Evolutionary conservation across 2,329 filamentous ascomycete genomes (phyloP), one percentile per base, ranked within the genome.

Genomic region (Apiospora aurea): DNA sequence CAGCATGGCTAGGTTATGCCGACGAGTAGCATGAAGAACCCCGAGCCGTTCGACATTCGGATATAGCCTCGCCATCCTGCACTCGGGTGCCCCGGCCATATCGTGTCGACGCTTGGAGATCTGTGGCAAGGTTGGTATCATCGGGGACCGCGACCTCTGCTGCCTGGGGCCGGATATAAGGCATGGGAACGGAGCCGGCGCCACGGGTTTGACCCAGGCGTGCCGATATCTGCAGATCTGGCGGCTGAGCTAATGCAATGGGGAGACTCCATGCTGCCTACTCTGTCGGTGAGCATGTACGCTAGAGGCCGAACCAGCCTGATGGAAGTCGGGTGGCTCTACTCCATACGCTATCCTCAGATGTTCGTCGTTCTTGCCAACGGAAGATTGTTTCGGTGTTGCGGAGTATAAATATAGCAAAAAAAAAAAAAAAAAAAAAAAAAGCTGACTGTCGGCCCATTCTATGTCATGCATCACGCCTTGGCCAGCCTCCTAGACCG

Each of bases 401-500:
- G 1, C 5, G 34, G 34, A 8, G 13, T 43, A 43, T 14, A 43
- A 11, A 14, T 43, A 43, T 43, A 43, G 10, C 72, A 74, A 13
- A 71, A 29, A 49, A 0, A 29, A 49, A 0, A 29, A 49, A 0
- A n/a, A 74, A 13, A 71, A 74, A 13, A 71, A 74, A 13, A 71
- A 29, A 49, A 0, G 14, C 74, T 0, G 66, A 67, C 0, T 47
- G 26, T 26, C 74, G 11, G 3, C 72, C 73, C 34, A 21, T 21
- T 47, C 1, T 81, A 80, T 51, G 82, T 86, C 4, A 84, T 88
- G 76, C 86, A 87, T 57, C 82, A 89, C 71, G 85, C 86, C 0
- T 81, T 88, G 0, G 76, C 86, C 1, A 88, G 89, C 8, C 83
- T 89, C 0, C 80, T 89, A 0, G 87, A 89, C 73, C 85, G 85